These are phyloP conservation scores for Irineochytrium annulatum DNA, from an alignment of 192 early-diverging fungal species.

Conservation along the genomic window DNA sequence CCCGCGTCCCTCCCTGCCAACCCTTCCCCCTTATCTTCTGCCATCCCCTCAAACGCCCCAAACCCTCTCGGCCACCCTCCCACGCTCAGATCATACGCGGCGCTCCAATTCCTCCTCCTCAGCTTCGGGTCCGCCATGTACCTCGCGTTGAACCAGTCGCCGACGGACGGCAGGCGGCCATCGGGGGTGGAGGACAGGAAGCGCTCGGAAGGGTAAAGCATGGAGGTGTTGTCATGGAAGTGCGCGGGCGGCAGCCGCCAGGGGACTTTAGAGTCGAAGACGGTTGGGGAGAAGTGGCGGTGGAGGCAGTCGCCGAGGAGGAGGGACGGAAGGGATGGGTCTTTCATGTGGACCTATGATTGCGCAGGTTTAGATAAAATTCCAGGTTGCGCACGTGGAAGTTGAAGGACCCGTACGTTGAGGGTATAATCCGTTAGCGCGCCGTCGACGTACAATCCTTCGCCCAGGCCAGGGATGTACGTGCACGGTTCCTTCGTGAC, in stretches of 20 bases:
- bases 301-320: slow-evolving; percentile 14
- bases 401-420: too few relatives aligned
- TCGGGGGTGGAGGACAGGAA: slow-evolving; percentile 24
- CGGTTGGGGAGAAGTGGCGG: slow-evolving; percentile 10
- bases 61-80: too few relatives aligned
- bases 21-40: too few relatives aligned
- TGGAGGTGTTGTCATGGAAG: slow-evolving; percentile 19
- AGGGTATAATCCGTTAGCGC: slow-evolving; percentile 31
- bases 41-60: too few relatives aligned
- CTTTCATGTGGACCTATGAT: slow-evolving; percentile 7
- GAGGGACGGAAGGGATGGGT: slow-evolving; percentile 12
- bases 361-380: too few relatives aligned
- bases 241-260: slow-evolving; percentile 15
- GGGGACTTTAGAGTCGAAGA: slow-evolving; percentile 26
- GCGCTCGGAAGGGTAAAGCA: slow-evolving; percentile 15
- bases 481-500: slow-evolving; percentile 27
- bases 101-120: slow-evolving; percentile 22
- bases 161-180: slow-evolving; percentile 19
- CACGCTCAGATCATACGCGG: slow-evolving; percentile 2
- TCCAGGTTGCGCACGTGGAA: too few relatives aligned
- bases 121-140: slow-evolving; percentile 27
- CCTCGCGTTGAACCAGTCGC: slow-evolving; percentile 36
- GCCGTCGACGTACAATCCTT: slow-evolving; percentile 32
- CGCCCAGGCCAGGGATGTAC: slow-evolving; percentile 27
- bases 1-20: too few relatives aligned